Conservation (phyloP, 305 asterid genomes). For the Ajuga reptans region DNA sequence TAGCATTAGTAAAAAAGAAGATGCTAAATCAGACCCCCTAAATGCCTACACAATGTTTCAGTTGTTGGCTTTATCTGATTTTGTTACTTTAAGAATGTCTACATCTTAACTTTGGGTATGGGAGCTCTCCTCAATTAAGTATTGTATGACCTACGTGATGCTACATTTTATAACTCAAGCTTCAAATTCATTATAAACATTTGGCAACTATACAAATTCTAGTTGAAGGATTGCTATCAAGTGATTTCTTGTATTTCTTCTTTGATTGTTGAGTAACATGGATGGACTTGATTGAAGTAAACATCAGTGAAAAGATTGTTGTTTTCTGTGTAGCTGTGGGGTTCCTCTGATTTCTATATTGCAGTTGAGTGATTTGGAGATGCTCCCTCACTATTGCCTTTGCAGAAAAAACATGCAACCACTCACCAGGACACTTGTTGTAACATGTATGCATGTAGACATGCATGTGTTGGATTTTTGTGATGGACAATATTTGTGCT, state of each 20-base stretch:
- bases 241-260: not conserved
- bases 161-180: not conserved
- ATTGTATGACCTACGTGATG: not conserved
- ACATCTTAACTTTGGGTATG: not conserved
- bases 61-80: not conserved
- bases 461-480: not conserved
- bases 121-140: not conserved
- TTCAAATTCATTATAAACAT: not conserved
- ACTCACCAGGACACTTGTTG: not conserved
- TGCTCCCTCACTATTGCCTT: constrained; percentile 3
- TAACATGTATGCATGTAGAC: not conserved
- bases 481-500: not conserved
- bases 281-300: not conserved
- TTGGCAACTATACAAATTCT: not conserved
- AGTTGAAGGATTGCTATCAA: not conserved
- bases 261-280: not conserved
- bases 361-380: not conserved
- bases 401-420: not conserved
- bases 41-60: not conserved
- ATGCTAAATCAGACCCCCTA: not conserved
- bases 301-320: not conserved
- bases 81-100: not conserved
- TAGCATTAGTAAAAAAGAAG: not conserved
- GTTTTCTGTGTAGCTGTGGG: too few relatives aligned
- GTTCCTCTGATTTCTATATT: not conserved